Evolutionary conservation across 768 basidiomycete species (phyloP), one percentile per base, ranked within the genome.

Genomic region (Auricularia auricula-judae): DNA sequence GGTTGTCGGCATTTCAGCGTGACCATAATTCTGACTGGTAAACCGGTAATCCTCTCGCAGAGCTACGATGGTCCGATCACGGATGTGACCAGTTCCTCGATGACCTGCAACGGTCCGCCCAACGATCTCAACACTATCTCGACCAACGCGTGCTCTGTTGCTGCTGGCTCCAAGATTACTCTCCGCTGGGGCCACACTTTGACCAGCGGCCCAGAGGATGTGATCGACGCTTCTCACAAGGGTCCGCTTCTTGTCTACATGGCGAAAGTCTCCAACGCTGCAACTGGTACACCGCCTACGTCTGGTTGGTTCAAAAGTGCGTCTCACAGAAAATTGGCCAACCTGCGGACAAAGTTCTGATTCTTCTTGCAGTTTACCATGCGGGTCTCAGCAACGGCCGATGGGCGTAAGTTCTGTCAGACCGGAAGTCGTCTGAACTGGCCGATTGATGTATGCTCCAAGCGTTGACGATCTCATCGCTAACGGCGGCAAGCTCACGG

Each of bases 51-150:
- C 8, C 23, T 21, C 21, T 18, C 56, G 8, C 29, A 59, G 56
- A 59, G 56, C 23, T 68, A 67, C 43, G 63, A 69, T 33, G 66
- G 67, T 5, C 68, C 68, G 8, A 66, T 69, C 44, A 68, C 67
- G 11, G 67, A 69, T 53, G 68, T 69, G 16, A 64, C 63, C 2
- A 36, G 62, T 29, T 59, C 56, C 14, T 33, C 29, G 16, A 59
- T 59, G 56, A 59, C 56, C 23, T 63, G 62, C 47, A 63, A 63
- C 39, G 62, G 62, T 4, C 43, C 62, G 5, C 62, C 62, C 21
- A 63, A 63, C 34, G 47, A 18, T 11, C 47, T 63, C 42, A 35
- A 63, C 47, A 63, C 62, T 39, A 39, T 63, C 42, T 51, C 43
- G 4, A 63, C 62, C 12, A 47, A 14, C 21, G 62, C 54, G 44